Conservation (phyloP, 371 early-diverging fungal genomes). For the Mucor plumbeus region DNA sequence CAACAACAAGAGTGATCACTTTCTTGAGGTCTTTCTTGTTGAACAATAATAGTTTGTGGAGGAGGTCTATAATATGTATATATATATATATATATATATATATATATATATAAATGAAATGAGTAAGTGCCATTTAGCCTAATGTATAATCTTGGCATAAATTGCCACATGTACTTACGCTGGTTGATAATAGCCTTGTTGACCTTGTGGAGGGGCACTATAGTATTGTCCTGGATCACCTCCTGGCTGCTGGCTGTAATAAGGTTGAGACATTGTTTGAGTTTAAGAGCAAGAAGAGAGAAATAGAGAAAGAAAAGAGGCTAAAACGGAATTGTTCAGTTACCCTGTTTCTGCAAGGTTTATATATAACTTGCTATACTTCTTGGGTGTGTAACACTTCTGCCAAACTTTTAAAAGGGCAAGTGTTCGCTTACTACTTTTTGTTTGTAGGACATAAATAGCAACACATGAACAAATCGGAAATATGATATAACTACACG, state of each 20-base stretch:
- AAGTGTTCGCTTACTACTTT: neutral
- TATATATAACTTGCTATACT: neutral
- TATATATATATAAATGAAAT: neutral
- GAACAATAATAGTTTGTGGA: constrained; percentile 26
- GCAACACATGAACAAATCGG: neutral
- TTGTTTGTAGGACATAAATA: neutral
- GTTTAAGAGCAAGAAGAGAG: neutral
- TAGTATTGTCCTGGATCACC: constrained; percentile 24
- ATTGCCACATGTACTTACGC: constrained; percentile 5
- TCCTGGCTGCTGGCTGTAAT: constrained; percentile 15
- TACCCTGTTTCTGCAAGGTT: neutral
- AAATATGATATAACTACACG: neutral
- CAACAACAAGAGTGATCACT: constrained; percentile 24
- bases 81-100: neutral
- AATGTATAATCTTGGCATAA: neutral
- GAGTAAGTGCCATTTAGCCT: neutral
- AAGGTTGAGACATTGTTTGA: constrained; percentile 9
- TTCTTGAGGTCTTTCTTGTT: constrained; percentile 24
- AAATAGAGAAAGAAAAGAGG: neutral
- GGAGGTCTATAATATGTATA: constrained; percentile 11
- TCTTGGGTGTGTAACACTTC: constrained; percentile 1
- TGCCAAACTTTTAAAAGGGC: constrained; percentile 2
- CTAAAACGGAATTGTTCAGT: constrained; percentile 6
- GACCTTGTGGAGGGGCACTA: constrained; percentile 14
- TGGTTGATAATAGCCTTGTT: constrained; percentile 22